These are phyloP conservation scores for Linanthus parryae DNA, from an alignment of 148 eudicot genomes.

Conservation along the genomic window DNA sequence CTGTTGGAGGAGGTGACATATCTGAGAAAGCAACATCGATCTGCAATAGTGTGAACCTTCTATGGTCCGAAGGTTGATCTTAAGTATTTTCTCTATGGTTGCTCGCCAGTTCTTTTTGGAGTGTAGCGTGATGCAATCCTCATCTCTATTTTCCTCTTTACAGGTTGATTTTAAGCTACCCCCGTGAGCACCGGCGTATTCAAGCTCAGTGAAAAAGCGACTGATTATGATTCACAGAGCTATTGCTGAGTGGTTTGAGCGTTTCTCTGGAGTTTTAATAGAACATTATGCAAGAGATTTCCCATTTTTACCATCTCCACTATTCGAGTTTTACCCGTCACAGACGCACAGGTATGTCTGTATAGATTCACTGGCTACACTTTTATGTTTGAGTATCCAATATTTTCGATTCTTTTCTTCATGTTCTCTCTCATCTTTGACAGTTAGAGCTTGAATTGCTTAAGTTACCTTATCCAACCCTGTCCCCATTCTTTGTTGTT, in stretches of 20 bases:
- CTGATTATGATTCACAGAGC: constrained; percentile 99
- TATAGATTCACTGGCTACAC: too few species aligned
- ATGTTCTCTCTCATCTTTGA: too few species aligned
- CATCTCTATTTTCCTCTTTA: background rate
- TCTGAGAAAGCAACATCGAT: constrained; percentile 92
- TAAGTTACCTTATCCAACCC: too few species aligned
- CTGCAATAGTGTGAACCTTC: constrained; percentile 90
- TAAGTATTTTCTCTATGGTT: too few species aligned
- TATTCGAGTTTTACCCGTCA: constrained; percentile 83
- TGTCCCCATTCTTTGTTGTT: too few species aligned
- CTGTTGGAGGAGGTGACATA: constrained; percentile 92
- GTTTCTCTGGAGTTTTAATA: constrained; percentile 95
- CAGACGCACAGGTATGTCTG: constrained; percentile 66
- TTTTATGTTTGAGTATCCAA: too few species aligned
- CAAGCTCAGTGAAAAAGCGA: constrained; percentile 75
- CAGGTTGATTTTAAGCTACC: constrained; percentile 99
- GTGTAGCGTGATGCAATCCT: background rate
- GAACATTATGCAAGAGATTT: constrained; percentile 99
- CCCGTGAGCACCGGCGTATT: constrained; percentile 83
- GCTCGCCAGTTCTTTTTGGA: too few species aligned
- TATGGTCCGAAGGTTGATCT: constrained; percentile 99
- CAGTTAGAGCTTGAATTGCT: too few species aligned
- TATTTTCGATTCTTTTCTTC: too few species aligned
- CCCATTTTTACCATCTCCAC: constrained; percentile 90
- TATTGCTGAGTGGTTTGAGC: constrained; percentile 89